Conservation (phyloP, 495 filamentous ascomycete genomes). For the Penicillium steckii region DNA sequence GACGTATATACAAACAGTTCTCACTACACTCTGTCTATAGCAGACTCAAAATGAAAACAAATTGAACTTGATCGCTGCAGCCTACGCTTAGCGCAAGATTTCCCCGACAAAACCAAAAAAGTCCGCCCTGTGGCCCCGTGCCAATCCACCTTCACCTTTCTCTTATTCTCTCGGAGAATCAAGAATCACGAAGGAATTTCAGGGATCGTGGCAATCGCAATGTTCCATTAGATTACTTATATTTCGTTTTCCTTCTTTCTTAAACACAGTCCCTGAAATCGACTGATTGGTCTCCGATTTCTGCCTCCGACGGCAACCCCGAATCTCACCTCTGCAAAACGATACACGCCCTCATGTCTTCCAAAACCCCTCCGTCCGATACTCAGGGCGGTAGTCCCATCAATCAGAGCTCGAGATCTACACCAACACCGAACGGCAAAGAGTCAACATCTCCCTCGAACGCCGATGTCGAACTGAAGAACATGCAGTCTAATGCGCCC, state of each 20-base stretch:
- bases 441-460: conserved; percentile 57
- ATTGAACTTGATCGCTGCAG: not conserved
- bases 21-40: too few species aligned
- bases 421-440: conserved; percentile 50
- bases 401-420: conserved; percentile 24
- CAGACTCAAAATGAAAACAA: not conserved
- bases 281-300: conserved; percentile 10
- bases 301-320: conserved; percentile 4
- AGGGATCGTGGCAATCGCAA: conserved; percentile 2
- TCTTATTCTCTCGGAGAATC: not conserved
- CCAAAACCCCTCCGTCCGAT: conserved; percentile 28
- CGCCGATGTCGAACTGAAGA: conserved; percentile 68
- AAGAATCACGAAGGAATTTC: not conserved
- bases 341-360: conserved; percentile 23
- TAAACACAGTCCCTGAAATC: conserved; percentile 2
- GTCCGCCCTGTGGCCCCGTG: conserved; percentile 6
- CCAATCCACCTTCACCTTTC: not conserved
- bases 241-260: too few species aligned
- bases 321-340: conserved; percentile 1
- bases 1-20: too few species aligned
- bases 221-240: conserved; percentile 13
- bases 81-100: conserved; percentile 7
- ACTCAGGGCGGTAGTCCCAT: conserved; percentile 26
- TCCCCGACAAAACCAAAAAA: conserved; percentile 15
- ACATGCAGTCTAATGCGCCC: conserved; percentile 48